Evolutionary conservation across 495 filamentous ascomycete genomes (phyloP).

Genomic region (Jackrogersella minutella): DNA sequence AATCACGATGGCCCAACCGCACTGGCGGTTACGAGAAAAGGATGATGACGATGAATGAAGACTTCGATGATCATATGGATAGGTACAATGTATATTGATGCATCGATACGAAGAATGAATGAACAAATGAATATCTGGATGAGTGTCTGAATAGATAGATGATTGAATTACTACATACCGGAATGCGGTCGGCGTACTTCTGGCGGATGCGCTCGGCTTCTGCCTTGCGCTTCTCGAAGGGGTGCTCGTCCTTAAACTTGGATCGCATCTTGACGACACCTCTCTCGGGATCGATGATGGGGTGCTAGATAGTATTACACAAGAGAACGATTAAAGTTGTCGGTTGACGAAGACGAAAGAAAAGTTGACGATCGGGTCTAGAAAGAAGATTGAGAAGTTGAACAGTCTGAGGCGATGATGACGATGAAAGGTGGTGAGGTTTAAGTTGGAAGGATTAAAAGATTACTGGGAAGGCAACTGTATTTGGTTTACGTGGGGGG

Average conservation of each 20-base stretch:
- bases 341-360: too few species aligned
- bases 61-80: slow-evolving; percentile 11
- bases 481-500: slow-evolving; percentile 23
- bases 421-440: slow-evolving; percentile 29
- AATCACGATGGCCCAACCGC: background rate
- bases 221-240: slow-evolving; percentile 99
- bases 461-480: slow-evolving; percentile 19
- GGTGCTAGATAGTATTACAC: background rate
- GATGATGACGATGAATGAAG: slow-evolving; percentile 22
- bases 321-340: background rate
- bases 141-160: background rate
- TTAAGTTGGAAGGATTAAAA: slow-evolving; percentile 21
- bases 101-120: background rate
- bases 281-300: slow-evolving; percentile 29
- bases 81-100: too few species aligned
- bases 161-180: slow-evolving; percentile 68
- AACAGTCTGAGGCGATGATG: background rate
- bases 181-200: slow-evolving; percentile 98
- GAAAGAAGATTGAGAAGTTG: background rate
- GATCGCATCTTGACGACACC: slow-evolving; percentile 75
- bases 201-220: slow-evolving; percentile 98
- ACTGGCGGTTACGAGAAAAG: background rate
- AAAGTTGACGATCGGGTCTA: background rate
- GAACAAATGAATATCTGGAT: background rate
- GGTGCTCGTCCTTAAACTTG: slow-evolving; percentile 99